A percentile compares a stretch with the other conserved stretches of the same genome.
Evolutionary conservation across 139 green algal genomes (phyloP).

Genomic region (Tetradesmus lagerheimii): DNA sequence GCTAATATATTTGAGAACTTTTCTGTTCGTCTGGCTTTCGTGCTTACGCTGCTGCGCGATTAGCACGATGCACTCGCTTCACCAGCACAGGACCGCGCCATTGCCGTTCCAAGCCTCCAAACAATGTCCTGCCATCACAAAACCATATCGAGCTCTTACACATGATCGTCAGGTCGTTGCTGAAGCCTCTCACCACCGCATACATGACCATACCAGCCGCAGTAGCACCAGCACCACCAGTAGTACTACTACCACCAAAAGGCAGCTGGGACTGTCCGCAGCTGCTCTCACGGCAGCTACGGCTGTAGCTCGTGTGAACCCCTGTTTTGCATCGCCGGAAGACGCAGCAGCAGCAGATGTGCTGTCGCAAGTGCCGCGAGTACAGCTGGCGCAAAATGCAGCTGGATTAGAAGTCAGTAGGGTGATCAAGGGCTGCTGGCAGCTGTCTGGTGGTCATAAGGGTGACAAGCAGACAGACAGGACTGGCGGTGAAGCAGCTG

Average conservation of each 20-base stretch:
- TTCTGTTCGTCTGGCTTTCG: no score
- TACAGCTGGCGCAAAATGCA: background rate
- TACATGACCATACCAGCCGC: background rate
- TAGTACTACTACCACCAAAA: background rate
- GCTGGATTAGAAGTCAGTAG: background rate
- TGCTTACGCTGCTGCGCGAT: background rate
- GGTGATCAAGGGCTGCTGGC: constrained; percentile 45
- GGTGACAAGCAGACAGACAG: constrained; percentile 77
- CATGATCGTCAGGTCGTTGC: background rate
- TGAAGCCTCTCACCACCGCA: background rate
- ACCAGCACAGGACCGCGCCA: background rate
- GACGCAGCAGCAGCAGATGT: background rate
- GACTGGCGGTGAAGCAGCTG: constrained; percentile 74
- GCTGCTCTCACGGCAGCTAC: background rate
- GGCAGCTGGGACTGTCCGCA: background rate
- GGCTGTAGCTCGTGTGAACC: no score
- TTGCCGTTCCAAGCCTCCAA: background rate
- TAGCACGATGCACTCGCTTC: background rate
- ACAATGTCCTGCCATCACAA: background rate
- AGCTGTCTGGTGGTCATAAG: constrained; percentile 72
- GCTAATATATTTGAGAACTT: no score
- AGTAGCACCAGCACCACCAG: background rate
- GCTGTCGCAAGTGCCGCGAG: constrained; percentile 7
- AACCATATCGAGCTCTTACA: background rate
- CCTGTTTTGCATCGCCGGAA: background rate